Evolutionary conservation across 495 filamentous ascomycete genomes (phyloP).

Genomic region (Neurospora sp.): DNA sequence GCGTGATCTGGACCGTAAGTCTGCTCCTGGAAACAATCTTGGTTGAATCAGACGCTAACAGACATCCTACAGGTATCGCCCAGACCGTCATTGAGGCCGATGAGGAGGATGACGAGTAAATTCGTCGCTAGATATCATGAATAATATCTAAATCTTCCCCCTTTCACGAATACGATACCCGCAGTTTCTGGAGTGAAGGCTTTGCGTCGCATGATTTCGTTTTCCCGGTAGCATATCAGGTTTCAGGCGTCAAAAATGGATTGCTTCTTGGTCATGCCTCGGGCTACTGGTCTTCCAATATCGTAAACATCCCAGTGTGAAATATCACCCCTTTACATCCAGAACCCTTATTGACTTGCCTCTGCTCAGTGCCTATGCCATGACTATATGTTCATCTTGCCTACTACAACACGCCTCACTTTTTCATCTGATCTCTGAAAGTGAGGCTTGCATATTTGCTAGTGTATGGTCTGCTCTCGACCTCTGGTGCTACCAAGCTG

Average conservation of each 20-base stretch:
- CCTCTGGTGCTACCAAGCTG: neutral
- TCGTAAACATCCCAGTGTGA: neutral
- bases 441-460: neutral
- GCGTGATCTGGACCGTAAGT: slow-evolving; percentile 90
- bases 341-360: slow-evolving; percentile 43
- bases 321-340: slow-evolving; percentile 19
- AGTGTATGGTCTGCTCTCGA: neutral
- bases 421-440: neutral
- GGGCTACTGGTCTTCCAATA: neutral
- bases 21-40: neutral
- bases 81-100: slow-evolving; percentile 65
- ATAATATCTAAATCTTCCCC: slow-evolving; percentile 1
- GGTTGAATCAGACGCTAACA: neutral
- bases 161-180: slow-evolving; percentile 1
- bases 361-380: neutral
- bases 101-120: slow-evolving; percentile 53
- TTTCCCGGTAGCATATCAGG: slow-evolving; percentile 28
- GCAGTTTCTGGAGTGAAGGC: slow-evolving; percentile 3
- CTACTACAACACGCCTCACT: neutral
- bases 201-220: slow-evolving; percentile 17
- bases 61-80: slow-evolving; percentile 44
- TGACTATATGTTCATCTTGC: neutral
- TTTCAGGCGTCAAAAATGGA: slow-evolving; percentile 31
- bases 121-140: slow-evolving; percentile 7
- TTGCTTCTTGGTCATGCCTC: slow-evolving; percentile 23